These are phyloP conservation scores for Trypanosoma brucei DNA, from an alignment of 208 protist genomes.

Conservation along the genomic window DNA sequence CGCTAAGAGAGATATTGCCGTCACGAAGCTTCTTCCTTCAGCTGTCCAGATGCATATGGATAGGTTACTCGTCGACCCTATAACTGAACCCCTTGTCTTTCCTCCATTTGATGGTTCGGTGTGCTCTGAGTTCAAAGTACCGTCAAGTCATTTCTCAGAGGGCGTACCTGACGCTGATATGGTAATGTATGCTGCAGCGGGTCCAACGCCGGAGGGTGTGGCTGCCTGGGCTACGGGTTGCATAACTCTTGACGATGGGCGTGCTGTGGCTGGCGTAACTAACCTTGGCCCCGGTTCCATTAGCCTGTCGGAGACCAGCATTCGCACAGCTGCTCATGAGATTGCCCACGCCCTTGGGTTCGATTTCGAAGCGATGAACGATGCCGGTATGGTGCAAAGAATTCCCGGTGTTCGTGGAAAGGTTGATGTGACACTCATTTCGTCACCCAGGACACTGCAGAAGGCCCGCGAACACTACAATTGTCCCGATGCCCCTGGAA, in stretches of 20 bases:
- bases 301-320: neutral
- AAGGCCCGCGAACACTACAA: constrained; percentile 52
- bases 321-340: constrained; percentile 62
- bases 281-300: constrained; percentile 47
- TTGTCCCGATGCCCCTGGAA: constrained; percentile 40
- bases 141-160: constrained; percentile 21
- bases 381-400: constrained; percentile 3
- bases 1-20: constrained; percentile 21
- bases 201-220: neutral
- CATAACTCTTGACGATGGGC: constrained; percentile 3
- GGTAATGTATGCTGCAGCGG: constrained; percentile 60
- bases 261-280: constrained; percentile 36
- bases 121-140: constrained; percentile 43
- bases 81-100: constrained; percentile 12
- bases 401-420: constrained; percentile 36
- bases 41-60: constrained; percentile 42
- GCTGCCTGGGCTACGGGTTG: constrained; percentile 21
- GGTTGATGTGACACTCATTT: constrained; percentile 26
- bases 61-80: constrained; percentile 34
- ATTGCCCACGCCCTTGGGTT: constrained; percentile 80
- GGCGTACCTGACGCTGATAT: constrained; percentile 53
- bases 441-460: constrained; percentile 23
- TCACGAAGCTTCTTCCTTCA: constrained; percentile 26
- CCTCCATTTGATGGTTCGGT: neutral
- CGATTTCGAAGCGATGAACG: constrained; percentile 1